phyloP scores from a whole-genome alignment of 75 land plant species.

The Cryptomeria japonica region DNA sequence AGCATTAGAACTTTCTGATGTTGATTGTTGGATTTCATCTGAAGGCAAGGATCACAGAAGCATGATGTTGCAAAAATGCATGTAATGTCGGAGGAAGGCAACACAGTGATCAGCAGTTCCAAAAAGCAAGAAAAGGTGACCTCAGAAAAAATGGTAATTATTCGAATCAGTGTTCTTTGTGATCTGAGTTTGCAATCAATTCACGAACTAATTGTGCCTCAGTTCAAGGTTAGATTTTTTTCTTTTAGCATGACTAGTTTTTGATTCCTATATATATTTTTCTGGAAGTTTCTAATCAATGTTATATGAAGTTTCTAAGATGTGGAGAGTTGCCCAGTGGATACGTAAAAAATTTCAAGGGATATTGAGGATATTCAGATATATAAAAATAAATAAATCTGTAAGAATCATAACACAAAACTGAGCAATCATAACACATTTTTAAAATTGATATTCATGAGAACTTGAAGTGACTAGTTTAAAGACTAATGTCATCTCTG shows the following conservation, averaged over 20 bases:
- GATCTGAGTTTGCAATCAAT: neutral
- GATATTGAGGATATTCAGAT: neutral
- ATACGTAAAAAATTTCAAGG: no score
- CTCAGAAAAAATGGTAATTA: neutral
- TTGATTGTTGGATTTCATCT: neutral
- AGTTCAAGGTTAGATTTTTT: no score
- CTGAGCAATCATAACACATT: no score
- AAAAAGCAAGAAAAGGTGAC: neutral
- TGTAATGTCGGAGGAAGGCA: neutral
- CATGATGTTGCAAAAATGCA: neutral
- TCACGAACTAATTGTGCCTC: neutral
- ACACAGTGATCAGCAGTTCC: neutral
- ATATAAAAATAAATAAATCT: no score
- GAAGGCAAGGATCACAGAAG: constrained; percentile 4
- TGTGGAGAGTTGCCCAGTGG: neutral
- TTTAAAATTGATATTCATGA: no score
- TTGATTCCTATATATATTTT: no score
- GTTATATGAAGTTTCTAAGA: neutral
- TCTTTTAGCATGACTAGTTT: neutral
- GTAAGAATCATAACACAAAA: no score
- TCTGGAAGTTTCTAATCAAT: no score
- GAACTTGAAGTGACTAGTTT: no score
- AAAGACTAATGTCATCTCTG: no score
- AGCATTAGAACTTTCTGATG: neutral
- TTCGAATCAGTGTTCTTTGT: neutral